These are phyloP conservation scores for Colletotrichum echinochloae DNA, from an alignment of 2,329 filamentous ascomycete genomes.

Conservation along the genomic window DNA sequence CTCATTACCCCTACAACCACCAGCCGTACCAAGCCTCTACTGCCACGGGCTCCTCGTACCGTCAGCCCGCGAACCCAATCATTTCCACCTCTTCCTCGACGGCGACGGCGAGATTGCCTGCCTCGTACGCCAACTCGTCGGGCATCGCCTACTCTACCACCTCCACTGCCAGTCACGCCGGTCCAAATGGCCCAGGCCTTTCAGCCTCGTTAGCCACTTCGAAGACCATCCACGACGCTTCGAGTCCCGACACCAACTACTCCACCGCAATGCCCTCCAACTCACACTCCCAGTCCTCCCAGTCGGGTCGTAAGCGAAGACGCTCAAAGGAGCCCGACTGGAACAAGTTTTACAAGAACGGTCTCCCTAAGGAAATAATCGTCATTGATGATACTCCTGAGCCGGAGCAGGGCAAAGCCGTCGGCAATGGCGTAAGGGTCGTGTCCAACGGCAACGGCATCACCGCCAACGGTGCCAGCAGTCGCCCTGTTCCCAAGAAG, in stretches of 20 bases:
- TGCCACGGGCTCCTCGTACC: conserved; percentile 49
- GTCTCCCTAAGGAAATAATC: conserved; percentile 85
- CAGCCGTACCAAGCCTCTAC: conserved; percentile 61
- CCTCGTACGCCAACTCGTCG: conserved; percentile 49
- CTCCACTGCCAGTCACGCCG: conserved; percentile 43
- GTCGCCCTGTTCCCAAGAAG: conserved; percentile 76
- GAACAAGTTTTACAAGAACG: conserved; percentile 85
- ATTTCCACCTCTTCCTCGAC: conserved; percentile 55
- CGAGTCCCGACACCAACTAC: conserved; percentile 49
- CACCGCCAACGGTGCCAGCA: conserved; percentile 46
- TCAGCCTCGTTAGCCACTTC: conserved; percentile 49
- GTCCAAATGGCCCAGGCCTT: conserved; percentile 53
- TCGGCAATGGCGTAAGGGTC: conserved; percentile 55
- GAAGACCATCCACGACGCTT: conserved; percentile 48
- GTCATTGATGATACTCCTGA: conserved; percentile 82
- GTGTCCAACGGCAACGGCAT: conserved; percentile 50
- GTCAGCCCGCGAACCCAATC: conserved; percentile 49
- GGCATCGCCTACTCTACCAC: conserved; percentile 45
- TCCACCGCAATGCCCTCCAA: conserved; percentile 52
- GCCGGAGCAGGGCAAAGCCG: conserved; percentile 54
- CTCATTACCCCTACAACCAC: conserved; percentile 72
- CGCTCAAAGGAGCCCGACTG: conserved; percentile 78
- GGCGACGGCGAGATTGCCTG: conserved; percentile 50
- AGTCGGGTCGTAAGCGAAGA: conserved; percentile 61
- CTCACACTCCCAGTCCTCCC: conserved; percentile 33